Base-by-base conservation (phyloP, 2,329 filamentous ascomycete genomes). In the Sarocladium kiliense region DNA sequence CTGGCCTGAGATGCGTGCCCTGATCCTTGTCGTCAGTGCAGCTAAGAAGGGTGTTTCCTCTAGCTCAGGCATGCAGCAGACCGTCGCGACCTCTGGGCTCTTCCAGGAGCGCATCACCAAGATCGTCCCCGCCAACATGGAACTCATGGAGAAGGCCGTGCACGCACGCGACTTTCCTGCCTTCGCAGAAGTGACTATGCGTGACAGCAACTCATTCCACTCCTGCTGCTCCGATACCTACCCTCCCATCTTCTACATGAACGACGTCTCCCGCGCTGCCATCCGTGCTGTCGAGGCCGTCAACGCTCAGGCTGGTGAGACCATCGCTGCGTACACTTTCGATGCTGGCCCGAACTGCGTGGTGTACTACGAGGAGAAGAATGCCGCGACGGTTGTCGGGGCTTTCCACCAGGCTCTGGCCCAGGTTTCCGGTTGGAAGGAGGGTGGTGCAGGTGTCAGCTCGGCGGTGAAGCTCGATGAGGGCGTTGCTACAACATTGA, bases 241-340 rank as follows among this genome's bases (percentile, higher is more conserved):
- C 74, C 94, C 95, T 44, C 94, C 95, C 18, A 99, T 99, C 68
- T 97, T 96, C 74, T 99, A 99, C 78, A 86, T 99, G 80, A 99
- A 97, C 74, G 94, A 99, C 68, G 86, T 93, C 16, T 93, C 88
- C 19, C 80, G 88, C 36, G 91, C 93, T 1, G 91, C 93, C 5
- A 90, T 99, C 58, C 82, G 90, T 54, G 85, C 91, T 16, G 92
- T 97, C 27, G 91, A 99, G 75, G 81, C 86, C 62, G 89, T 97
- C 74, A 99, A 99, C 68, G 79, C 79, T 54, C 80, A 81, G 23
- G 90, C 88, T 3, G 91, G 90, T 54, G 87, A 85, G 74, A 86
- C 82, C 0, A 81, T 97, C 18, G 91, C 90, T 3, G 94, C 94
- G 3, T 99, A 99, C 72, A 99, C 94, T 0, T 99, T 97, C 66